phyloP scores from a whole-genome alignment of 106 monocot species.

The Acorus gramineus region DNA sequence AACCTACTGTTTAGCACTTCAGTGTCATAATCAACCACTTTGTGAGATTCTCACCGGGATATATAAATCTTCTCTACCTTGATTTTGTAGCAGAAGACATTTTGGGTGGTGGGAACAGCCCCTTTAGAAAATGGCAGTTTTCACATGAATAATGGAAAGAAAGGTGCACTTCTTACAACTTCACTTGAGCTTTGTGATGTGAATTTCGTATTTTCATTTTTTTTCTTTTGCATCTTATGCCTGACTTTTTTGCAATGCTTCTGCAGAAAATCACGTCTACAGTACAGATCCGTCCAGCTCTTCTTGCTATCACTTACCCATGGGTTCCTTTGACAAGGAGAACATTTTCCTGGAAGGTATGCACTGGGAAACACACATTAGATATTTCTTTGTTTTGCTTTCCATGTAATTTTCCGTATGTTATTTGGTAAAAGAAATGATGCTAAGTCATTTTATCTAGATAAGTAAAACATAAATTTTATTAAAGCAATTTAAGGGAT shows the following conservation, averaged over 20 bases:
- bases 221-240: neutral
- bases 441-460: no score
- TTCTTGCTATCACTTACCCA: slow-evolving; percentile 13
- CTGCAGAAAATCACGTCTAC: slow-evolving; percentile 1
- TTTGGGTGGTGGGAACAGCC: no score
- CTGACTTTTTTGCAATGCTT: neutral
- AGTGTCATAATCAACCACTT: no score
- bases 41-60: no score
- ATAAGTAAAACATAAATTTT: no score
- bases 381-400: neutral
- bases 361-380: neutral
- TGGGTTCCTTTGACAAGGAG: slow-evolving; percentile 45
- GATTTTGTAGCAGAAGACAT: no score
- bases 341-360: slow-evolving; percentile 37
- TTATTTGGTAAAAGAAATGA: no score
- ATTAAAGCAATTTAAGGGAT: no score
- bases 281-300: neutral
- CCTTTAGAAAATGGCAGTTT: neutral
- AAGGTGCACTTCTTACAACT: neutral
- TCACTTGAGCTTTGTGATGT: no score
- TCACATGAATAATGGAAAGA: slow-evolving; percentile 9
- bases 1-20: no score
- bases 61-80: no score
- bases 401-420: neutral
- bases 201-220: neutral